A percentile compares a stretch with the other conserved stretches of the same genome.
These are phyloP conservation scores for Termitomyces sp. DNA, from an alignment of 768 basidiomycete species.

Conservation along the genomic window DNA sequence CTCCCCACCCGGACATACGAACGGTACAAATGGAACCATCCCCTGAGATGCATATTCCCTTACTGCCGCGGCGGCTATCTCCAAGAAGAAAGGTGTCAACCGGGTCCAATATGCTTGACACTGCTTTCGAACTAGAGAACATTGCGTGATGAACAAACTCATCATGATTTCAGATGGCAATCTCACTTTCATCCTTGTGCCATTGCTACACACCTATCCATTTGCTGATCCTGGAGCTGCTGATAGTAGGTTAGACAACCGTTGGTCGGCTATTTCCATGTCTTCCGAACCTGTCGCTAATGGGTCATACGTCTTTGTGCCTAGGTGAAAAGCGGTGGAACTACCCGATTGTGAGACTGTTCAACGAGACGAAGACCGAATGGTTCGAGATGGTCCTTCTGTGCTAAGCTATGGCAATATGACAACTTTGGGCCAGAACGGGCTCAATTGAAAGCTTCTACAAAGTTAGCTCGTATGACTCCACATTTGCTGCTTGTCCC, in stretches of 20 bases:
- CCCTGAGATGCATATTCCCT: slow-evolving; percentile 44
- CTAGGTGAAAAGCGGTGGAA: neutral
- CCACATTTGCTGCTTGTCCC: neutral
- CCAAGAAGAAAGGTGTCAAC: neutral
- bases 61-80: neutral
- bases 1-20: slow-evolving; percentile 29
- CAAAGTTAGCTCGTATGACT: neutral
- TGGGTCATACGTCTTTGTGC: neutral
- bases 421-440: neutral
- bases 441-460: neutral
- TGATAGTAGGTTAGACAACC: neutral
- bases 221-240: no score
- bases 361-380: neutral
- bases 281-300: neutral
- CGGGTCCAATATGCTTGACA: neutral
- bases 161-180: neutral
- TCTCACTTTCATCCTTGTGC: neutral
- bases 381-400: neutral
- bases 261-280: neutral
- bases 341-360: neutral
- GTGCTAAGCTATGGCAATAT: neutral
- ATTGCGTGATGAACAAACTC: neutral
- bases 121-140: slow-evolving; percentile 9
- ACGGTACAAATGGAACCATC: slow-evolving; percentile 52
- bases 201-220: neutral